Conservation (phyloP, 371 early-diverging fungal species). For the Syncephalastrum sp. region DNA sequence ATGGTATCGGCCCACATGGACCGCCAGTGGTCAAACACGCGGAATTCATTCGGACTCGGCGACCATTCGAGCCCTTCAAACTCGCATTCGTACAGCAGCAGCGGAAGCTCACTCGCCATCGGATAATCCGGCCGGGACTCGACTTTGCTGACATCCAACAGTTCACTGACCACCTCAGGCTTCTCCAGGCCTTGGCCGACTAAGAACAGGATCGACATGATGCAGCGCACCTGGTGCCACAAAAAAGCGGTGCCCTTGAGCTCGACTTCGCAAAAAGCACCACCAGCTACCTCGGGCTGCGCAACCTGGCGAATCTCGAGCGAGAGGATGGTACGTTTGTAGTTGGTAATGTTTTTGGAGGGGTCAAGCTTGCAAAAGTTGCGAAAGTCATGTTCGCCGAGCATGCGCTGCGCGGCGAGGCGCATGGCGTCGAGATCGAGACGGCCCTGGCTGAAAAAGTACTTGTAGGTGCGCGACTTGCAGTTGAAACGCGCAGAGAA, state of each 20-base stretch:
- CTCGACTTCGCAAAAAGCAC: slow-evolving; percentile 61
- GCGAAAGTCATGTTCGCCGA: slow-evolving; percentile 91
- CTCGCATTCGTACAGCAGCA: slow-evolving; percentile 88
- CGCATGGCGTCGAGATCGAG: slow-evolving; percentile 74
- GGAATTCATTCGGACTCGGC: slow-evolving; percentile 32
- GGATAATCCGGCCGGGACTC: slow-evolving; percentile 42
- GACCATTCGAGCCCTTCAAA: slow-evolving; percentile 64
- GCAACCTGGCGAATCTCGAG: slow-evolving; percentile 63
- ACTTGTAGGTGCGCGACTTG: slow-evolving; percentile 84
- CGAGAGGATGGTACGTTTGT: slow-evolving; percentile 68
- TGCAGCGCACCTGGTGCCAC: slow-evolving; percentile 97
- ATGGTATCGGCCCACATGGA: slow-evolving; percentile 54
- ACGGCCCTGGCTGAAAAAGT: slow-evolving; percentile 80
- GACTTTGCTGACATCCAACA: slow-evolving; percentile 36
- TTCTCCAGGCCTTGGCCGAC: slow-evolving; percentile 65
- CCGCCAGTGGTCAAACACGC: slow-evolving; percentile 37
- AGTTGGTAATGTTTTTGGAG: slow-evolving; percentile 74
- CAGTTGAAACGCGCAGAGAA: slow-evolving; percentile 95
- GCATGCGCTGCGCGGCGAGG: slow-evolving; percentile 63
- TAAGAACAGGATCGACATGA: slow-evolving; percentile 88
- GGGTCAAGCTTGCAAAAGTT: slow-evolving; percentile 95
- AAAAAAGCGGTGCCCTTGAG: slow-evolving; percentile 87
- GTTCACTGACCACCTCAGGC: slow-evolving; percentile 35
- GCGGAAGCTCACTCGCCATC: slow-evolving; percentile 82
- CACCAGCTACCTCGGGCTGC: slow-evolving; percentile 13